phyloP scores from a whole-genome alignment of 495 filamentous ascomycete genomes.

The Aspergillus wentii region DNA sequence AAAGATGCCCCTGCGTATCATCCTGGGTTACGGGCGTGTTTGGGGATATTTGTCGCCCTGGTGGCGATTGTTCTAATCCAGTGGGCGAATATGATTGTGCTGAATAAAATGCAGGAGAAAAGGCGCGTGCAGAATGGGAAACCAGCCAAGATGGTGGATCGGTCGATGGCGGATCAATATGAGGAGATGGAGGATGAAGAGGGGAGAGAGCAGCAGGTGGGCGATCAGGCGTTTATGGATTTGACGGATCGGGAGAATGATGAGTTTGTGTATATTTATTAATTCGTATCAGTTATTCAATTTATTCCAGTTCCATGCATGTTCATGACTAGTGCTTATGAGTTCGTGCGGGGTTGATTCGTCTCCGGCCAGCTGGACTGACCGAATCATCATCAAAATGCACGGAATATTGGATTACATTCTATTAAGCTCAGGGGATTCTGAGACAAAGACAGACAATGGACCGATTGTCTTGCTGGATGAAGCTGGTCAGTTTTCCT shows the following conservation, averaged over 20 bases:
- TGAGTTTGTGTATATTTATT: conserved; percentile 65
- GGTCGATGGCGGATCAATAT: conserved; percentile 38
- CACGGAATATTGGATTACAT: too few relatives aligned
- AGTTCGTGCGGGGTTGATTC: too few relatives aligned
- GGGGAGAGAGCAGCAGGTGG: conserved; percentile 18
- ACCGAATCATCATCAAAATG: too few relatives aligned
- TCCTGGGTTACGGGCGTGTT: conserved; percentile 48
- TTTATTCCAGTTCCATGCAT: too few relatives aligned
- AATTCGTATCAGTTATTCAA: too few relatives aligned
- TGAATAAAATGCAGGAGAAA: conserved; percentile 50
- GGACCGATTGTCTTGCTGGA: too few relatives aligned
- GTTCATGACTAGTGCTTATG: too few relatives aligned
- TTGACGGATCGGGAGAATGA: conserved; percentile 61
- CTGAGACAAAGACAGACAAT: too few relatives aligned
- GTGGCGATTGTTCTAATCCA: conserved; percentile 45
- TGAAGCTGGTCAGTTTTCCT: too few relatives aligned
- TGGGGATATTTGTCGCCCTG: conserved; percentile 53
- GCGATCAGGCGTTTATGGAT: conserved; percentile 44
- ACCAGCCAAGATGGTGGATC: conserved; percentile 48
- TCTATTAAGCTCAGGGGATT: too few relatives aligned
- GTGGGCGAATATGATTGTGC: conserved; percentile 42
- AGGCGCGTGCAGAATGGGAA: conserved; percentile 54
- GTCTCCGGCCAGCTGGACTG: too few relatives aligned
- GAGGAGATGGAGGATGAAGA: conserved; percentile 20
- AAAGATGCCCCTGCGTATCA: conserved; percentile 45